Conservation (phyloP, 177 flowering plant species). For the Vitis hybrid region DNA sequence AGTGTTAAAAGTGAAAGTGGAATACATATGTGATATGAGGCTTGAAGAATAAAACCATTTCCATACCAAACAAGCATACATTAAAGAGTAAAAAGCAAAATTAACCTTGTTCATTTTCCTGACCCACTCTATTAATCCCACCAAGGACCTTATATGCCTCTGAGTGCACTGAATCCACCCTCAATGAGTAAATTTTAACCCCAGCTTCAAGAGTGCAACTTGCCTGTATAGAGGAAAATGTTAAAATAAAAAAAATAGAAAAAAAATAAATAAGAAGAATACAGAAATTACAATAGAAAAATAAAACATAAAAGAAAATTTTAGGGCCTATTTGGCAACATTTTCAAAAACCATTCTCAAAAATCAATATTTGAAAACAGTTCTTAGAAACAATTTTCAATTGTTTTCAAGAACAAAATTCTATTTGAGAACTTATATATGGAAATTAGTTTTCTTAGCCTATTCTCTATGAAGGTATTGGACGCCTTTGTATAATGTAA, state of each 20-base stretch:
- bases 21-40: too few species aligned
- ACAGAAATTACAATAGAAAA: background rate
- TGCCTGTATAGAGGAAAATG: slow-evolving; percentile 49
- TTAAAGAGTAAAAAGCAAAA: background rate
- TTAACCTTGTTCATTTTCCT: slow-evolving; percentile 72
- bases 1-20: too few species aligned
- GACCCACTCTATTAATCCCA: slow-evolving; percentile 91
- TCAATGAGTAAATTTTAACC: slow-evolving; percentile 84
- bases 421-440: too few species aligned
- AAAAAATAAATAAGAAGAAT: background rate
- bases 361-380: too few species aligned
- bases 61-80: background rate
- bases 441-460: too few species aligned
- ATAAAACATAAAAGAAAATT: background rate
- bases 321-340: too few species aligned
- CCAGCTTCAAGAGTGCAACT: slow-evolving; percentile 99
- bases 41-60: too few species aligned
- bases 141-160: slow-evolving; percentile 99
- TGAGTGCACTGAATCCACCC: slow-evolving; percentile 94
- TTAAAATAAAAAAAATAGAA: background rate
- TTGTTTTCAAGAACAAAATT: too few species aligned
- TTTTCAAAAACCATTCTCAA: too few species aligned
- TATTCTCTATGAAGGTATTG: too few species aligned
- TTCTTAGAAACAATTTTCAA: too few species aligned
- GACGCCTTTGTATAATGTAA: too few species aligned